These are phyloP conservation scores for Hyphopichia wangnamkhiaoensis DNA, from an alignment of 1,139 yeast species.

Conservation along the genomic window DNA sequence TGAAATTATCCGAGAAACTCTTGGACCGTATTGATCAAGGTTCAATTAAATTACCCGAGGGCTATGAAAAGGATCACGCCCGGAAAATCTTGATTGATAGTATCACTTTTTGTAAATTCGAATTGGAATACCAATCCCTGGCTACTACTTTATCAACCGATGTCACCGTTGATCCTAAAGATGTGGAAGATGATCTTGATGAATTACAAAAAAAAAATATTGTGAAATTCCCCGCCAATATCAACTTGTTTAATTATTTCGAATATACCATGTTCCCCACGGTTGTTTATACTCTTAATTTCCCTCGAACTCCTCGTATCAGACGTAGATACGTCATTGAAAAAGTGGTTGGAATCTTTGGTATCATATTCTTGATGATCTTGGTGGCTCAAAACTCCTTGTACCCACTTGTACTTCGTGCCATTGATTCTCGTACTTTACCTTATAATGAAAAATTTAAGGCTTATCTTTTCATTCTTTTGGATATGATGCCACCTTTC, in stretches of 20 bases:
- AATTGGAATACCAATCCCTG: constrained; percentile 51
- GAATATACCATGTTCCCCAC: constrained; percentile 90
- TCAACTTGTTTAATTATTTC: constrained; percentile 68
- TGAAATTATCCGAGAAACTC: constrained; percentile 45
- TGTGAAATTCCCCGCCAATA: constrained; percentile 65
- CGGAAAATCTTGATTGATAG: constrained; percentile 42
- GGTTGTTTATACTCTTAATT: constrained; percentile 74
- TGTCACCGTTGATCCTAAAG: constrained; percentile 14
- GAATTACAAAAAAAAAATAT: constrained; percentile 22
- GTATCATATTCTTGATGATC: constrained; percentile 82
- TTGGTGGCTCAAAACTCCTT: constrained; percentile 75
- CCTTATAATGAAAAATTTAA: constrained; percentile 45
- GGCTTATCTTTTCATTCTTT: constrained; percentile 59
- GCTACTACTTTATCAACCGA: constrained; percentile 20
- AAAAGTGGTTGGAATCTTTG: constrained; percentile 79
- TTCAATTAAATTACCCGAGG: constrained; percentile 16
- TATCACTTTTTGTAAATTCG: constrained; percentile 63
- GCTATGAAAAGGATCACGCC: constrained; percentile 25
- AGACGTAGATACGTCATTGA: constrained; percentile 71
- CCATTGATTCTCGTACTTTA: constrained; percentile 52
- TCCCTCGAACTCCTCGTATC: constrained; percentile 71
- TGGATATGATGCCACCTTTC: constrained; percentile 83
- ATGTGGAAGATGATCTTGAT: constrained; percentile 14
- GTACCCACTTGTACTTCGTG: constrained; percentile 72
- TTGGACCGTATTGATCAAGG: constrained; percentile 23